Base-by-base conservation (phyloP, 1,284 basidiomycete species). In the Veloboletus limbatus region DNA sequence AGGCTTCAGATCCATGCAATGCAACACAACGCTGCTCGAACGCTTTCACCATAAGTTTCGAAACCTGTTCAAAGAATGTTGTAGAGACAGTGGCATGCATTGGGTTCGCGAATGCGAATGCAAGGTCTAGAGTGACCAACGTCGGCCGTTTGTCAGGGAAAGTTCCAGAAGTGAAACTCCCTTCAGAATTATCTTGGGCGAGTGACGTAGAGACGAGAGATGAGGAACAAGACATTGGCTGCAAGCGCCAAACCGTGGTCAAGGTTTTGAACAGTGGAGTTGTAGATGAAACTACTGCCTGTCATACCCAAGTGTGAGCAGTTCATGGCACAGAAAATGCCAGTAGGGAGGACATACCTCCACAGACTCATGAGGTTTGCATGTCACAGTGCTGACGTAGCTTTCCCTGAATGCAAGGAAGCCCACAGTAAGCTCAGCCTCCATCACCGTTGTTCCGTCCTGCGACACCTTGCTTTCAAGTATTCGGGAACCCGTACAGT, bases 201-300 rank as follows among this genome's bases (percentile, higher is more conserved):
- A 26, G 30, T 35, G 56, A 32, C 33, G 56, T 47, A 20, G 68
- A 69, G n/a, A n/a, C n/a, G n/a, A n/a, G 16, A 65, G 56, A 56
- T 5, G 77, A 77, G 17, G 65, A 57, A 9, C 68, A 51, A 4
- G 75, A 73, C 8, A 74, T 76, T 13, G 81, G 78, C 46, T 82
- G 75, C 63, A 94, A 88, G 14, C 76, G 75, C 92, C 91, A 99
- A 3, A 77, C 78, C 1, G 94, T 95, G 26, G 78, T 78, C 39
- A 99, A 79, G 17, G 79, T 79, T 58, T 89, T 88, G 77, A 99
- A 97, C 30, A 98, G 68, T 1, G 87, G 85, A 4, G 89, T 92
- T 16, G 86, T 79, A 5, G 88, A 85, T 1, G 88, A 86, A 8
- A 87, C 89, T 10, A 86, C 81, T 54, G 92, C 82, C 79, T 84